Conservation (phyloP, 2,329 filamentous ascomycete genomes). For the Colletotrichum sp. region DNA sequence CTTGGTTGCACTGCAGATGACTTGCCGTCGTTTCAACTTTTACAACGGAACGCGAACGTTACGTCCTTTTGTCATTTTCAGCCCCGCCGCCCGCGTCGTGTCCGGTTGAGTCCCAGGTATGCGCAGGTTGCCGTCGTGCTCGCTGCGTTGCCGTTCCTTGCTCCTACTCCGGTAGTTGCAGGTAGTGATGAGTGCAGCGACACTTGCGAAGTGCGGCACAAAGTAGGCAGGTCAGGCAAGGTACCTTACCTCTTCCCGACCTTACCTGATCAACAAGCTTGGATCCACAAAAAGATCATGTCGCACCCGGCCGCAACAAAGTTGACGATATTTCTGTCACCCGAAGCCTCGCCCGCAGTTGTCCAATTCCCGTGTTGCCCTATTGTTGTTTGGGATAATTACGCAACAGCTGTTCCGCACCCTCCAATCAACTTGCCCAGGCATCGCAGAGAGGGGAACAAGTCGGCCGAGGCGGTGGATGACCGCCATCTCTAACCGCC, state of each 20-base stretch:
- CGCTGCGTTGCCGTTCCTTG: neutral
- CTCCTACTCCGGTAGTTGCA: neutral
- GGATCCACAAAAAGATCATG: neutral
- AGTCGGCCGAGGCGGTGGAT: neutral
- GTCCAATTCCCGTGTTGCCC: neutral
- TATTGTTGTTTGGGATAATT: neutral
- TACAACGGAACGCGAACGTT: neutral
- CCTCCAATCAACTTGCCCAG: neutral
- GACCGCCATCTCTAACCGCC: neutral
- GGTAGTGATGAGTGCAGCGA: neutral
- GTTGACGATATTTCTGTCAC: neutral
- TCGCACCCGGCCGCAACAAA: neutral
- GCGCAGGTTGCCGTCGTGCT: neutral
- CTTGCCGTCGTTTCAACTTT: constrained; percentile 3
- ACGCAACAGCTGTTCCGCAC: neutral
- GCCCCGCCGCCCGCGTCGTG: neutral
- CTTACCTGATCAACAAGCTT: neutral
- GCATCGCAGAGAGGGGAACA: neutral
- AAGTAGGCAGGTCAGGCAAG: neutral
- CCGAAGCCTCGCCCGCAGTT: neutral
- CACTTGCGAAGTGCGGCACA: neutral
- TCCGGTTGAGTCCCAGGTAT: neutral
- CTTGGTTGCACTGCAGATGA: neutral
- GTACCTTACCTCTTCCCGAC: neutral
- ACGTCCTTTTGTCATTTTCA: neutral